Percentiles rank a stretch among this genome's conserved stretches.
Evolutionary conservation across 805 yeast genomes (phyloP).

Genomic region (Saccharomycopsis vini): DNA sequence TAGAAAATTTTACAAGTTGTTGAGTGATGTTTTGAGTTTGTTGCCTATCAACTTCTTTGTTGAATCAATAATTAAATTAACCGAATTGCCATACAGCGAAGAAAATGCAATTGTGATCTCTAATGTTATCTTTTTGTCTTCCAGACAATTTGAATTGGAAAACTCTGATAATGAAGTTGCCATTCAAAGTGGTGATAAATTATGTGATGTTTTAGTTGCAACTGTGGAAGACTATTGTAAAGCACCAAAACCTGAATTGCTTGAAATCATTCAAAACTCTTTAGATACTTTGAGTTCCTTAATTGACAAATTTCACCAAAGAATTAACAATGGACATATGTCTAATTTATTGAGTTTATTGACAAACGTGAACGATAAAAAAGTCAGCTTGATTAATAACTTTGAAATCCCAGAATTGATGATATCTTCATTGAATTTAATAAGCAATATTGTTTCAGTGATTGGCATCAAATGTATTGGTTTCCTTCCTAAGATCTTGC

Average conservation of each 20-base stretch:
- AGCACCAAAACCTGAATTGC: constrained; percentile 21
- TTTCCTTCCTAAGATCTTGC: constrained; percentile 74
- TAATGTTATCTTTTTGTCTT: constrained; percentile 51
- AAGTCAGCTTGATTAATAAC: constrained; percentile 41
- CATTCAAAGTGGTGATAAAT: constrained; percentile 33
- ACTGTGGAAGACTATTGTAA: constrained; percentile 23
- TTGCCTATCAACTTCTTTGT: constrained; percentile 72
- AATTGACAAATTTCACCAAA: constrained; percentile 52
- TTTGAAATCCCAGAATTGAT: constrained; percentile 47
- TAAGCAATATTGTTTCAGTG: constrained; percentile 59
- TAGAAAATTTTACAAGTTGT: constrained; percentile 40
- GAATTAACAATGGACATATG: constrained; percentile 39
- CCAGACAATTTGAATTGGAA: constrained; percentile 63
- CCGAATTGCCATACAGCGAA: constrained; percentile 20
- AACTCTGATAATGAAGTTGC: constrained; percentile 37
- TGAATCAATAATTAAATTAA: constrained; percentile 43
- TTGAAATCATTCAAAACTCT: constrained; percentile 56
- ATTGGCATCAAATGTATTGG: constrained; percentile 85
- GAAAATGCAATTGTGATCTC: constrained; percentile 37
- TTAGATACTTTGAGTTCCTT: constrained; percentile 59
- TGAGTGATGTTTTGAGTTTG: constrained; percentile 56
- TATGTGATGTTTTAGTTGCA: constrained; percentile 44
- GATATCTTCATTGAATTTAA: constrained; percentile 64
- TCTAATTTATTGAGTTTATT: constrained; percentile 41
- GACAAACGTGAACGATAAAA: constrained; percentile 21